Base-by-base conservation (phyloP, 1,284 basidiomycete genomes). In the Apiotrichum mycotoxinovorans region DNA sequence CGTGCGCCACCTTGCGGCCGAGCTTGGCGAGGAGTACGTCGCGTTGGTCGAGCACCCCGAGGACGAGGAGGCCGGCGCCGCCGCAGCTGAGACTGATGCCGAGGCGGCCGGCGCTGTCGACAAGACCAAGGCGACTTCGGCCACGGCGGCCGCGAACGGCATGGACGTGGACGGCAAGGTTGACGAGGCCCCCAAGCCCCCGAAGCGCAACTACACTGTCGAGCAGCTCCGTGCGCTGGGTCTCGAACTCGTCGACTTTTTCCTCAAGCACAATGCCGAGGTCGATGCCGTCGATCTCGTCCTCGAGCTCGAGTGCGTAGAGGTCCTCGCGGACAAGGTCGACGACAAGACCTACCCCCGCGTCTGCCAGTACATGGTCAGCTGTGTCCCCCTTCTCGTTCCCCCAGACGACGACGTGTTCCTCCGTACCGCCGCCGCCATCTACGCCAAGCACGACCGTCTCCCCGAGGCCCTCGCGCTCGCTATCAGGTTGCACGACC, bases 291-390 rank as follows among this genome's bases (percentile, higher is more conserved):
- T 99, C 22, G 96, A 98, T 78, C 81, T 98, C 34, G 79, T 98
- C 57, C 87, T 97, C 70, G 96, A 98, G 74, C 79, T 98, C 63
- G 96, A 99, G 76, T 89, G 91, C 64, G 89, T 97, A 50, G 83
- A 87, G 65, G 83, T 84, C 66, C 85, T 96, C 62, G 82, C 83
- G 9, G 80, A 84, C 22, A 79, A 92, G 58, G 87, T 95, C 25
- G 92, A 96, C 70, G 78, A 79, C 61, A 74, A 76, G 65, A 97
- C 91, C 0, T 98, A 85, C 72, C 83, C 83, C 51, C 86, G 96
- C 53, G 94, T 98, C n/a, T 97, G 95, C 70, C 86, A 90, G 57
- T 99, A 99, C 78, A 97, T 98, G 91, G 86, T 96, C 75, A 91
- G 89, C 71, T 96, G 92, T 67, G 90, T 98, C 8, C 89, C 87